Evolutionary conservation across 1,139 yeast species (phyloP), one percentile per base, ranked within the genome.

Genomic region (Oligophagozyma castellii): DNA sequence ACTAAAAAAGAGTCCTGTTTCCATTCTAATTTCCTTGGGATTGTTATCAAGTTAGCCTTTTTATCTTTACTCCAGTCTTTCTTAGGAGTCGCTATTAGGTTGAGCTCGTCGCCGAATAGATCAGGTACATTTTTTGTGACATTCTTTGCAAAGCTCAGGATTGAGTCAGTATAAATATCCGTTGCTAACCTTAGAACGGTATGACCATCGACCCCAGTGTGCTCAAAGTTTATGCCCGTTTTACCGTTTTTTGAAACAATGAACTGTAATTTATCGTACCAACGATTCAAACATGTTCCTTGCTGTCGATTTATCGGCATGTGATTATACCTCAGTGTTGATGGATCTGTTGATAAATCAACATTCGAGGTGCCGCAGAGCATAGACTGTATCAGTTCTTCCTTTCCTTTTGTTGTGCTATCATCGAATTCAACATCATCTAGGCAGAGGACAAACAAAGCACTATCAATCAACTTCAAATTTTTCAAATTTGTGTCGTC

Each of bases 171-270:
- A 51, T 83, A 84, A 31, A 84, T 79, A 53, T 84, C 95, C 24
- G 84, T 73, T 11, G 83, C 94, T 58, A 79, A 78, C 37, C 95
- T 60, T 43, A 84, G 60, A 5, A 84, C 94, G 0, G 95, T 84
- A 52, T 84, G 95, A 32, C 95, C 95, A 57, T 84, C 95, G 20
- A 84, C 93, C 44, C 95, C 95, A 0, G 95, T 84, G 49, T 84
- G 95, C 51, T 84, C 95, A 51, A 84, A 84, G 53, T 84, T 84
- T 43, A 84, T 75, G 23, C 95, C 95, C 2, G 93, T 94, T 53
- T 80, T 80, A 22, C 93, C 94, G 53, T 83, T 81, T 50, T 74
- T 73, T n/a, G 95, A 81, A 30, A 84, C 73, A 34, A 84, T 84
- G 40, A 84, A 66, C 55, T 84, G 95, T 39, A 84, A 59, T 57